Conservation (phyloP, 1,139 yeast genomes). For the Candida mesenterica region DNA sequence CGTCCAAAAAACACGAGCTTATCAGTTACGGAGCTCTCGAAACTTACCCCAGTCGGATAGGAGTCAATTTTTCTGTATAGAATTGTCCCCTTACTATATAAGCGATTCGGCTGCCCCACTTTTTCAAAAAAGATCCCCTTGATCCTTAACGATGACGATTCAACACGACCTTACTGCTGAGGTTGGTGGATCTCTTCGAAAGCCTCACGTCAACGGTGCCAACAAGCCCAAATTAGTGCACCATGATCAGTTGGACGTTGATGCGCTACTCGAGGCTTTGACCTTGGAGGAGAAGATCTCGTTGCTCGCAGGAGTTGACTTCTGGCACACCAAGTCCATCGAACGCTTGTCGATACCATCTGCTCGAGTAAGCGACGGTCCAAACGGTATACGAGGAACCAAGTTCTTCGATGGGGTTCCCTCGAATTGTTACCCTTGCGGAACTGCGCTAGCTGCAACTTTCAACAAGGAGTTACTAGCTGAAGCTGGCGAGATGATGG, state of each 20-base stretch:
- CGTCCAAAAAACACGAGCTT: too few relatives aligned
- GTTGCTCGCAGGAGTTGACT: slow-evolving; percentile 20
- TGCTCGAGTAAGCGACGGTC: slow-evolving; percentile 43
- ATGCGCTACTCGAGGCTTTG: slow-evolving; percentile 16
- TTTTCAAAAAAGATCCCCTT: too few relatives aligned
- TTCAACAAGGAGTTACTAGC: slow-evolving; percentile 32
- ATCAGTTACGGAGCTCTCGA: too few relatives aligned
- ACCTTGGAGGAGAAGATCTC: slow-evolving; percentile 20
- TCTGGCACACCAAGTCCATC: slow-evolving; percentile 23
- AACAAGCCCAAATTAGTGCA: too few relatives aligned
- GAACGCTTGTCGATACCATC: slow-evolving; percentile 19
- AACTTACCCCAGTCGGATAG: too few relatives aligned
- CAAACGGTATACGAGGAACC: slow-evolving; percentile 56
- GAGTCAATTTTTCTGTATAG: too few relatives aligned
- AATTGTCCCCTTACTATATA: too few relatives aligned
- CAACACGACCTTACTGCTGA: too few relatives aligned
- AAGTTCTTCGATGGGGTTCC: slow-evolving; percentile 45
- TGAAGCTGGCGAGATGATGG: slow-evolving; percentile 49
- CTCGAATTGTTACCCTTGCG: slow-evolving; percentile 50
- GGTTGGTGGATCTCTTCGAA: too few relatives aligned
- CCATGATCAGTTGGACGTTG: slow-evolving; percentile 17
- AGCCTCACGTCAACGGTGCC: too few relatives aligned
- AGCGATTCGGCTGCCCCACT: too few relatives aligned
- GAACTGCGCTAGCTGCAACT: slow-evolving; percentile 23
- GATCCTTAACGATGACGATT: too few relatives aligned